A percentile compares a stretch with the other conserved stretches of the same genome.
phyloP scores from a whole-genome alignment of 208 protist species.

The Vickermania ingenoplastis region DNA sequence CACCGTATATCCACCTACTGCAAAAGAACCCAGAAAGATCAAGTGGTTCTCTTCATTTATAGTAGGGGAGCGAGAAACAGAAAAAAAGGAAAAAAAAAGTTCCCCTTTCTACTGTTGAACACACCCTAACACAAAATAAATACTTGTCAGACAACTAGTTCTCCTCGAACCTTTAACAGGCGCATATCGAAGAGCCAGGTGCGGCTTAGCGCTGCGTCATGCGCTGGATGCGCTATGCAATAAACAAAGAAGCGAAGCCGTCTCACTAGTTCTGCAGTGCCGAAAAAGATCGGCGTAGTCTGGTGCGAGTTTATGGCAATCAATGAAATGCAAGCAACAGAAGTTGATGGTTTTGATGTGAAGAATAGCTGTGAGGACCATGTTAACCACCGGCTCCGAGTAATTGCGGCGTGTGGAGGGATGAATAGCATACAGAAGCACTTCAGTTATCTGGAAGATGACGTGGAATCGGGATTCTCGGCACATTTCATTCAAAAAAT shows the following conservation, averaged over 20 bases:
- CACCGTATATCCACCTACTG: too few species aligned
- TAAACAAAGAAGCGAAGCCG: slow-evolving; percentile 5
- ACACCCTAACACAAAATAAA: too few species aligned
- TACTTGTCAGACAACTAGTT: too few species aligned
- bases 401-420: slow-evolving; percentile 17
- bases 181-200: too few species aligned
- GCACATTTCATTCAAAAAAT: slow-evolving; percentile 21
- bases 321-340: slow-evolving; percentile 27
- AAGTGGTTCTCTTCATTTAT: too few species aligned
- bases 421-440: slow-evolving; percentile 54
- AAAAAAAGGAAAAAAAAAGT: too few species aligned
- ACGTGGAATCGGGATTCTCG: slow-evolving; percentile 13
- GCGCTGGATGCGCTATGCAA: too few species aligned
- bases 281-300: slow-evolving; percentile 15
- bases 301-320: background rate
- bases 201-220: too few species aligned
- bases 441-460: slow-evolving; percentile 26
- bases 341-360: slow-evolving; percentile 39
- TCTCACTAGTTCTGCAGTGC: slow-evolving; percentile 43
- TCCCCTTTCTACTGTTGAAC: too few species aligned
- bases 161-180: too few species aligned
- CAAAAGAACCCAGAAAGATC: too few species aligned
- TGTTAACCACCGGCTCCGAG: slow-evolving; percentile 59
- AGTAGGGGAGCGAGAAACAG: too few species aligned
- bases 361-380: slow-evolving; percentile 58